Conservation (phyloP, 495 filamentous ascomycete species). For the Durotheca rogersii region DNA sequence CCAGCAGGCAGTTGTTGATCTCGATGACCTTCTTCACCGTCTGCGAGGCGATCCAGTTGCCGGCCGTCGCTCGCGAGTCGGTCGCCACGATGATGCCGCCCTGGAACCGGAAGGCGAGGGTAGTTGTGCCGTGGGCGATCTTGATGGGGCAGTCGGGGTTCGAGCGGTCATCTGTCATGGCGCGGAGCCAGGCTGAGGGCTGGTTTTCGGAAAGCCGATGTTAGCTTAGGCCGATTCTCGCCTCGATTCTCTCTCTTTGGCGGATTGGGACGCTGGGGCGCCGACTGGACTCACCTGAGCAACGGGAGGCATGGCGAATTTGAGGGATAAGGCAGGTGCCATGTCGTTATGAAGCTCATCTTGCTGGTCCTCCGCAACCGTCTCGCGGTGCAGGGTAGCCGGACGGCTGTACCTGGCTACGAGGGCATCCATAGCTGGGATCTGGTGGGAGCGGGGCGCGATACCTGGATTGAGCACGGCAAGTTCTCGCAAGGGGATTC, state of each 20-base stretch:
- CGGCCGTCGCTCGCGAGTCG: conserved; percentile 92
- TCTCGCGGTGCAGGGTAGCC: conserved; percentile 64
- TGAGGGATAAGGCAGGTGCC: conserved; percentile 71
- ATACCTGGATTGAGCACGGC: too few relatives aligned
- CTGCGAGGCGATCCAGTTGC: conserved; percentile 98
- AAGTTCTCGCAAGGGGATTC: too few relatives aligned
- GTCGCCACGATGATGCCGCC: conserved; percentile 98
- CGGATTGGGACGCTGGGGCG: too few relatives aligned
- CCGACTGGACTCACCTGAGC: conserved; percentile 81
- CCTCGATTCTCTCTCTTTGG: too few relatives aligned
- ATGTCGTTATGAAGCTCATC: conserved; percentile 69
- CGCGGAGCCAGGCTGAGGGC: conserved; percentile 90
- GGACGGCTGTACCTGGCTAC: conserved; percentile 84
- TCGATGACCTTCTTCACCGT: conserved; percentile 99
- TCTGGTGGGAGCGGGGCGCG: not conserved
- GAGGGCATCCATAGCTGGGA: conserved; percentile 78
- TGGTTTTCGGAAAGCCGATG: conserved; percentile 38
- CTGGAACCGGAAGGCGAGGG: conserved; percentile 96
- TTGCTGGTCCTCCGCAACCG: conserved; percentile 61
- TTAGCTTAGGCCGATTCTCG: not conserved
- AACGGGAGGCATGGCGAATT: conserved; percentile 93
- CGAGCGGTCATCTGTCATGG: conserved; percentile 92
- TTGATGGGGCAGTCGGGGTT: conserved; percentile 98
- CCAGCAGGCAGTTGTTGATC: conserved; percentile 86
- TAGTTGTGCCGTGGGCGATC: conserved; percentile 98